Evolutionary conservation across 108 stramenopile genomes (phyloP), one percentile per base, ranked within the genome.

Genomic region (Cyclostephanos tholiformis): DNA sequence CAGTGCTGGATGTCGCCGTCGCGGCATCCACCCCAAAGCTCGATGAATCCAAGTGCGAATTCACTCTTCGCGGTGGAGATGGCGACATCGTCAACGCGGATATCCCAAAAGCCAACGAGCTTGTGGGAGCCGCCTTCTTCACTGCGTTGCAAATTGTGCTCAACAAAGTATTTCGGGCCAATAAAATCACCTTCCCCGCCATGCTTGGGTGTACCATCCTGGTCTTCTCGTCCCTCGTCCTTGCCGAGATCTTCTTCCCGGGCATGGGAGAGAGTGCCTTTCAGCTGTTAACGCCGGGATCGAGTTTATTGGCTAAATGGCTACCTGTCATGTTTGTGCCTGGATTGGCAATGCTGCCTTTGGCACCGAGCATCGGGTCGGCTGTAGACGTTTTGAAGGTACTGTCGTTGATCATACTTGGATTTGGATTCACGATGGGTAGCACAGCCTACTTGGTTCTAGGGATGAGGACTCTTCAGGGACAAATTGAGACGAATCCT

Each of bases 261-360:
- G 87, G 87, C 26, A 41, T 71, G 48, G 91, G 88, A 30, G 84
- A 88, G 38, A 36, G 71, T 16, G 84, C 85, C 4, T 86, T 80
- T 63, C 59, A 80, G 22, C 27, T 65, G 32, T 67, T 94, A 55
- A 62, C 73, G 30, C 94, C 94, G 1, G 94, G 88, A 36, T 50
- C 91, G 4, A 84, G 70, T 38, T 57, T 92, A 8, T 74, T 95
- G 71, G 84, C 94, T 36, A 92, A 92, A 57, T 95, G 94, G 94
- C 74, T 95, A 23, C 88, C 91, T 4, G 88, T 89, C 14, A 86
- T 95, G 75, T 95, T 92, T 61, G 91, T 95, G 14, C 94, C 94
- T n/a, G 88, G 91, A 43, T 67, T 95, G 64, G 90, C 86, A 12
- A 85, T 91, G 87, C 51, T 95, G 36, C 94, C 94, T 48, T 61